phyloP scores from a whole-genome alignment of 2,329 filamentous ascomycete species.

The Fusarium sp. region DNA sequence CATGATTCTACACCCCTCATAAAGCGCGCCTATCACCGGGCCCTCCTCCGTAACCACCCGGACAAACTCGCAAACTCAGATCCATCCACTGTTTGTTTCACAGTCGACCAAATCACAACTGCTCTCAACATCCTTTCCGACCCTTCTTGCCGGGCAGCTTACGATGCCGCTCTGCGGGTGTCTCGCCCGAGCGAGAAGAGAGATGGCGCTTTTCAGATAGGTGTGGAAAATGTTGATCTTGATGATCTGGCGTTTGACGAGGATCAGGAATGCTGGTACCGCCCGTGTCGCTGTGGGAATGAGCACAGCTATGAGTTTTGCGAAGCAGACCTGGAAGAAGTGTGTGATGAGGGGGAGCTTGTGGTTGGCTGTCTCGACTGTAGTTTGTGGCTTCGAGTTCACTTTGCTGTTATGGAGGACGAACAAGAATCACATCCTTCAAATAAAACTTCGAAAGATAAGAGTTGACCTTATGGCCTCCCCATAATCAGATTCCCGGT shows the following conservation, averaged over 20 bases:
- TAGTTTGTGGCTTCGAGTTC: conserved; percentile 73
- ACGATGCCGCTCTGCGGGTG: conserved; percentile 63
- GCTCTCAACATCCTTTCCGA: conserved; percentile 69
- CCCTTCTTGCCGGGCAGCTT: conserved; percentile 60
- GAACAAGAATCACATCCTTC: conserved; percentile 22
- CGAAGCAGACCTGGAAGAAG: conserved; percentile 70
- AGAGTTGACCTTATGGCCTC: conserved; percentile 36
- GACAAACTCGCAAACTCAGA: conserved; percentile 60
- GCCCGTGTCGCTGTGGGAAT: conserved; percentile 73
- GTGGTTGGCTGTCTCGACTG: conserved; percentile 75
- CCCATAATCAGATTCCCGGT: neutral
- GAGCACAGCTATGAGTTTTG: conserved; percentile 68
- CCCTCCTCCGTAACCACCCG: conserved; percentile 74
- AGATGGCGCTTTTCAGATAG: conserved; percentile 62
- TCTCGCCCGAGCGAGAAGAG: conserved; percentile 40
- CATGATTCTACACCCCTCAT: conserved; percentile 61
- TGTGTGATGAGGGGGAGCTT: conserved; percentile 68
- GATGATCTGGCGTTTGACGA: conserved; percentile 71
- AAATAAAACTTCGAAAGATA: conserved; percentile 28
- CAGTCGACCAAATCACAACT: conserved; percentile 72
- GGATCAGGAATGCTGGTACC: conserved; percentile 62
- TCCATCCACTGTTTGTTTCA: conserved; percentile 59
- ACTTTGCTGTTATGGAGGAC: conserved; percentile 67
- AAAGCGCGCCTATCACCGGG: conserved; percentile 73
- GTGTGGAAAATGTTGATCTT: conserved; percentile 72